Evolutionary conservation across 306 rosid species (phyloP), one percentile per base, ranked within the genome.

Genomic region (Sicyos baderoa): DNA sequence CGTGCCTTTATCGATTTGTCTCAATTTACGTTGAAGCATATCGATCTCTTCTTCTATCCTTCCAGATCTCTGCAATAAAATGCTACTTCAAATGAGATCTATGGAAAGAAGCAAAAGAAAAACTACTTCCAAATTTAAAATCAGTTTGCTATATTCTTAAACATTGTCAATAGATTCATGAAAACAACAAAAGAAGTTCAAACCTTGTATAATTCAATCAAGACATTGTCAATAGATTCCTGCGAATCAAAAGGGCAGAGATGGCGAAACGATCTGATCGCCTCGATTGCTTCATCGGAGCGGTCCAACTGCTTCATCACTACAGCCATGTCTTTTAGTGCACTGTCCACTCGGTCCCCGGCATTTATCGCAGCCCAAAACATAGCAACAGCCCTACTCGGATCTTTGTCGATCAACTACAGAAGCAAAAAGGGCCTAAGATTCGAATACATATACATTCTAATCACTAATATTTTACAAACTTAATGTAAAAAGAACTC

Each of bases 351-450:
- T 62, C 96, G 81, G 77, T 93, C 98, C 19, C 98, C 96, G 0
- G 91, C 86, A 76, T 93, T 93, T 74, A 93, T 93, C 21, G 97
- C 88, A 7, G 91, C 86, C 98, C 98, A 93, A 72, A 93, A 90
- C 74, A 90, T 71, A 12, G 95, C 82, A 60, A 93, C 83, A 68
- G 99, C 91, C 76, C 55, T 83, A 54, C 81, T 74, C 6, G 97
- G 99, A 81, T 93, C 91, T 85, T 88, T 89, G 18, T 88, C 99
- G 54, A 90, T 94, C 75, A 90, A 82, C 99, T 90, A 75, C 71
- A 45, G 3, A 75, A 77, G 3, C 37, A 70, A n/a, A 60, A 60
- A n/a, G 3, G 23, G 18, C 49, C 16, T 9, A 8, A 42, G 60
- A 47, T 17, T 19, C 16, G 45, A 40, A 40, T 40, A 40, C 45